phyloP scores from a whole-genome alignment of 2,329 filamentous ascomycete species.

The Fusarium sp. region DNA sequence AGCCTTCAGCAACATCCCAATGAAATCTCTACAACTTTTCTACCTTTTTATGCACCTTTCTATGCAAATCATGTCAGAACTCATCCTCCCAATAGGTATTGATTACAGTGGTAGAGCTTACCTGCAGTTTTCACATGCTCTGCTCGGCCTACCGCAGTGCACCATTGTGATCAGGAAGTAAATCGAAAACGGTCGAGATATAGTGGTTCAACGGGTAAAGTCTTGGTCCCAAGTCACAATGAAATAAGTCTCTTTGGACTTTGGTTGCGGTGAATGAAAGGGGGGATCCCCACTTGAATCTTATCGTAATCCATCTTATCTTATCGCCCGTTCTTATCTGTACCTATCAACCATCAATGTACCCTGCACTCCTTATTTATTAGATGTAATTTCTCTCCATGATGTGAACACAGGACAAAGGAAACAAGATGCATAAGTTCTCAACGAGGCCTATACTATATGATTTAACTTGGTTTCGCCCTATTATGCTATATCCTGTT shows the following conservation, averaged over 20 bases:
- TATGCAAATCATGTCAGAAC: background rate
- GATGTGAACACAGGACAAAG: no score
- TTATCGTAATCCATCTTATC: background rate
- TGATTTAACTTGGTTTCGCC: no score
- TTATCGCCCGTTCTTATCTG: background rate
- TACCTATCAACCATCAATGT: background rate
- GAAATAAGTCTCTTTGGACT: background rate
- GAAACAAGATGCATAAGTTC: no score
- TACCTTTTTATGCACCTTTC: background rate
- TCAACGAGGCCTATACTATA: no score
- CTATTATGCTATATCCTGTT: no score
- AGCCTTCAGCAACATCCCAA: background rate
- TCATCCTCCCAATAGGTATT: background rate
- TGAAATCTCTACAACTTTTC: accelerated
- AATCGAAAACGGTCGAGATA: background rate
- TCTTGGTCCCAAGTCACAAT: background rate
- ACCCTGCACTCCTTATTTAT: background rate
- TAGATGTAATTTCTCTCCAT: no score
- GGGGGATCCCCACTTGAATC: background rate
- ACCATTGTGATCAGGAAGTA: background rate
- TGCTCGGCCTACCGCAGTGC: background rate
- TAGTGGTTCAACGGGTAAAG: background rate
- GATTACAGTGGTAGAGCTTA: background rate
- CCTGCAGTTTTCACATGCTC: slow-evolving; percentile 1
- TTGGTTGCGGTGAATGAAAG: background rate